phyloP scores from a whole-genome alignment of 352 stramenopile species.

The Globisporangium apiculatum region DNA sequence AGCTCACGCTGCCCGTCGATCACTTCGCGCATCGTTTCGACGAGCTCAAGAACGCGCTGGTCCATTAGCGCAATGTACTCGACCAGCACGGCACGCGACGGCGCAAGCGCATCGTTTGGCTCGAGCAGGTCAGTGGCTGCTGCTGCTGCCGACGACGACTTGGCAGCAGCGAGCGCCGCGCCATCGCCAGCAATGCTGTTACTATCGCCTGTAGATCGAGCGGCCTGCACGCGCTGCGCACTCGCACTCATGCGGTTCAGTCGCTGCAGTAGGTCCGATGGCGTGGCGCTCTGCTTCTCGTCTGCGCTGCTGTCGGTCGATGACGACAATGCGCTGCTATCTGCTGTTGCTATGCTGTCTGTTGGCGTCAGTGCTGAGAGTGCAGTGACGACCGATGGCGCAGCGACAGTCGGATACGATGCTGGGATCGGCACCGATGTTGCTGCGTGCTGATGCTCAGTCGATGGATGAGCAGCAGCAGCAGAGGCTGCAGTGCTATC shows the following conservation, averaged over 20 bases:
- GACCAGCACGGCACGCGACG: slow-evolving; percentile 31
- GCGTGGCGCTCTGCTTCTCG: not conserved
- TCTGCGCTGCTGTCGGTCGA: not conserved
- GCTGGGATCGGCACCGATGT: slow-evolving; percentile 5
- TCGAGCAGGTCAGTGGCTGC: not conserved
- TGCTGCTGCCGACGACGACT: not conserved
- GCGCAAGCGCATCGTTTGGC: slow-evolving; percentile 6
- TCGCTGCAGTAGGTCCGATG: not conserved
- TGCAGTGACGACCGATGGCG: not conserved
- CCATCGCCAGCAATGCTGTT: too few species aligned
- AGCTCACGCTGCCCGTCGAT: slow-evolving; percentile 67
- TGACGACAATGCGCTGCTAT: not conserved
- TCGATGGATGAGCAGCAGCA: slow-evolving; percentile 1
- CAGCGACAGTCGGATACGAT: not conserved
- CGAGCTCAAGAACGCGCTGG: slow-evolving; percentile 65
- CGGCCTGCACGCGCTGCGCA: not conserved
- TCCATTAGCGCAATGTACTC: slow-evolving; percentile 63
- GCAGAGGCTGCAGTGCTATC: not conserved
- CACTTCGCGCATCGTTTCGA: slow-evolving; percentile 68
- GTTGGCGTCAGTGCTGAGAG: not conserved
- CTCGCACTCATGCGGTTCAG: slow-evolving; percentile 4
- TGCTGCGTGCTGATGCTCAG: not conserved
- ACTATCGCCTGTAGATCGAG: too few species aligned
- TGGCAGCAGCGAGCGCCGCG: not conserved
- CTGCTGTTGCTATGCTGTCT: not conserved